Base-by-base conservation (phyloP, 192 early-diverging fungal genomes). In the Gigaspora rosea region DNA sequence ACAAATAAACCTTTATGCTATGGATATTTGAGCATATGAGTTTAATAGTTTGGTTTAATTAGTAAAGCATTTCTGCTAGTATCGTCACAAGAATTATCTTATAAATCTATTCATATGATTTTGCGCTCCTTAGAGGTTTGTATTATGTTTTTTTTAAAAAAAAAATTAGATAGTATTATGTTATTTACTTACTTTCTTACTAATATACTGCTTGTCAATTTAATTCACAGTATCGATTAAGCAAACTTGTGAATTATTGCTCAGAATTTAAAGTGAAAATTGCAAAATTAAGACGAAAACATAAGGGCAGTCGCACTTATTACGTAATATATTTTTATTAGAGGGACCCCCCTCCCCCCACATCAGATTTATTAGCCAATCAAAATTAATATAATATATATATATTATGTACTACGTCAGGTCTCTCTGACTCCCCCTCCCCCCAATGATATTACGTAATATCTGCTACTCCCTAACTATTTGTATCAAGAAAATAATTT, bases 1-100 rank as follows among this genome's bases (percentile, higher is more conserved):
- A 57, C 64, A 77, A 16, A 67, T 77, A 16, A 64, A 65, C 49
- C 64, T 77, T 56, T 77, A 77, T 68, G 64, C 64, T 20, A 77
- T 77, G 64, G 75, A 77, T 68, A 20, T 77, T n/a, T 22, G 61
- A n/a, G n/a, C 75, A 36, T 57, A 33, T 64, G 75, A 41, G 51
- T 77, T 36, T 77, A 67, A 67, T 48, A 48, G 35, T 65, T 76
- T 35, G 64, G 75, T 49, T 51, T 76, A 32, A 51, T 77, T 77
- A 64, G 68, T 32, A 77, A 77, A 68, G 64, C 41, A 27, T 64
- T 52, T 68, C 56, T 77, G 52, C 64, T 64, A 48, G 62, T 64
- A 32, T 77, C 64, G 41, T 20, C 47, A 46, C 46, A 64, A 56
- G 71, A 36, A 36, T 73, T 73, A 32, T 35, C 69, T 8, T 75